phyloP scores from a whole-genome alignment of 805 yeast species.

The Wickerhamomyces bovis region DNA sequence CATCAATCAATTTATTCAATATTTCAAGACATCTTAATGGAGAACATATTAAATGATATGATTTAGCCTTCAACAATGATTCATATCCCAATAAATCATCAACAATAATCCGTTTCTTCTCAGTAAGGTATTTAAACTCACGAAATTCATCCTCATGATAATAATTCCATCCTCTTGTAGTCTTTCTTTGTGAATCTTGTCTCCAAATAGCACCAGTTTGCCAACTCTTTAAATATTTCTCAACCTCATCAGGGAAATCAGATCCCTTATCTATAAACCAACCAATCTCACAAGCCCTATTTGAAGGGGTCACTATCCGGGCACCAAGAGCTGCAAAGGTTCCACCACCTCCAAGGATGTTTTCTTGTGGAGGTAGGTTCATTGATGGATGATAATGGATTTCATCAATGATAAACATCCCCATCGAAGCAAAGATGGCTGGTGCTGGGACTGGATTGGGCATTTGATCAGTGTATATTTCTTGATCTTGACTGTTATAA shows the following conservation, averaged over 20 bases:
- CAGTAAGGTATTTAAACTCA: constrained; percentile 55
- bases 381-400: constrained; percentile 45
- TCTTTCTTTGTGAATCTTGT: constrained; percentile 42
- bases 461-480: no score
- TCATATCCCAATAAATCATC: constrained; percentile 42
- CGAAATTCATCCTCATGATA: constrained; percentile 43
- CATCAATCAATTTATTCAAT: constrained; percentile 27
- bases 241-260: constrained; percentile 58
- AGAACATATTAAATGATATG: constrained; percentile 72
- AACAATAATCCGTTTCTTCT: constrained; percentile 53
- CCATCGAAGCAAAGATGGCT: constrained; percentile 53
- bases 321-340: constrained; percentile 76
- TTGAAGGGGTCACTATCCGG: constrained; percentile 41
- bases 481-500: no score
- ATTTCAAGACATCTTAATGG: constrained; percentile 53
- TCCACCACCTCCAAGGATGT: constrained; percentile 89
- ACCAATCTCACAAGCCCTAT: constrained; percentile 35
- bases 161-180: constrained; percentile 78
- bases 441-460: not conserved
- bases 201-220: constrained; percentile 53
- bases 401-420: constrained; percentile 89
- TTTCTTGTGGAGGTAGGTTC: constrained; percentile 28
- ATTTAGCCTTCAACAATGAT: constrained; percentile 33
- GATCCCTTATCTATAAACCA: constrained; percentile 76
- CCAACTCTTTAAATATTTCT: constrained; percentile 50